Conservation (phyloP, 805 yeast genomes). For the Grigorovia yakushimaensis region DNA sequence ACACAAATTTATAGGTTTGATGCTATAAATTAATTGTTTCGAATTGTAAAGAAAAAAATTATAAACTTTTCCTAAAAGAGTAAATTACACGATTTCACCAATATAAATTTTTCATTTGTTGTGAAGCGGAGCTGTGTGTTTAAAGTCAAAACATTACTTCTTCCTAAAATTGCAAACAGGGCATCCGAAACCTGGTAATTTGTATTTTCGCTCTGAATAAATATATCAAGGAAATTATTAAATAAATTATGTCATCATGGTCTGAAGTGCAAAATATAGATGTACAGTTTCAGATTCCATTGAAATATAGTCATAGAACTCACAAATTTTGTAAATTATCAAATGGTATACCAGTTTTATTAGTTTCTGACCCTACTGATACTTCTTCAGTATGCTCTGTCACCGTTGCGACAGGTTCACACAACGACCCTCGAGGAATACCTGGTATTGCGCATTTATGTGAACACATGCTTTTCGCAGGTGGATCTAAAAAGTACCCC, state of each 20-base stretch:
- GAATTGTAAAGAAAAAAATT: not conserved
- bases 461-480: slow-evolving; percentile 56
- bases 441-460: slow-evolving; percentile 87
- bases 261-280: slow-evolving; percentile 13
- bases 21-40: not conserved
- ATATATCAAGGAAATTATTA: not conserved
- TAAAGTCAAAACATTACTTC: too few species aligned
- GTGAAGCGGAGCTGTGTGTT: too few species aligned
- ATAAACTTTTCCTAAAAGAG: slow-evolving; percentile 17
- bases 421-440: slow-evolving; percentile 57
- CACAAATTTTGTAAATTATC: slow-evolving; percentile 42
- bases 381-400: slow-evolving; percentile 60
- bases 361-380: slow-evolving; percentile 68
- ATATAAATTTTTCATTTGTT: too few species aligned
- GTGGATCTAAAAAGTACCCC: slow-evolving; percentile 49
- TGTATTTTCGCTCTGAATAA: too few species aligned
- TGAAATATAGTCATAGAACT: slow-evolving; percentile 30
- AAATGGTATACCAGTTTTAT: slow-evolving; percentile 58
- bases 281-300: slow-evolving; percentile 27
- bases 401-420: slow-evolving; percentile 73
- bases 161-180: too few species aligned
- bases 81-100: slow-evolving; percentile 3
- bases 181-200: too few species aligned
- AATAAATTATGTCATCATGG: slow-evolving; percentile 1
- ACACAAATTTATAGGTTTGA: too few species aligned